Conservation (phyloP, 257 asterid species). For the Lycium barbarum region DNA sequence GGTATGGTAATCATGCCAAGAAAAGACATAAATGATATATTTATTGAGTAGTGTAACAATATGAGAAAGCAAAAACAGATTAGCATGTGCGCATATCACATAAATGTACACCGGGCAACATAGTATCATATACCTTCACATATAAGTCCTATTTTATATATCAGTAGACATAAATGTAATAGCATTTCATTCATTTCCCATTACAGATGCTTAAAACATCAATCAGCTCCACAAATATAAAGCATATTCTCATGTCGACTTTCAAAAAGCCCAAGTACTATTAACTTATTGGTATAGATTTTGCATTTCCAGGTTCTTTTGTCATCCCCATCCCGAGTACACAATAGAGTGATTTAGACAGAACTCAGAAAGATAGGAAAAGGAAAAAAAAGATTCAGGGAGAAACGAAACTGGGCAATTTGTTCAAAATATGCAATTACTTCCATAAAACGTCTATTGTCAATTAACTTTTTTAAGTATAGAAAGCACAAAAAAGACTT, state of each 20-base stretch:
- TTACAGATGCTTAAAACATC: neutral
- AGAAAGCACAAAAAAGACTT: neutral
- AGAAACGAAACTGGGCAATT: conserved; percentile 1
- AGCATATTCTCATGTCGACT: conserved; percentile 19
- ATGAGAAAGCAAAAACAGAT: neutral
- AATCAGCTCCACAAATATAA: conserved; percentile 13
- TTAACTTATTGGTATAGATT: neutral
- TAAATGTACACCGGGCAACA: neutral
- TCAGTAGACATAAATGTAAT: neutral
- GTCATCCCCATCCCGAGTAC: neutral
- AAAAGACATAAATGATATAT: neutral
- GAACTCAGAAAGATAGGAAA: conserved; percentile 23
- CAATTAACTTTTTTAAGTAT: neutral
- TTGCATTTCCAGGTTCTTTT: neutral
- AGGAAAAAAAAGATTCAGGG: neutral
- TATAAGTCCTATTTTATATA: neutral
- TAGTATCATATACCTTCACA: neutral
- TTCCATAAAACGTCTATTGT: neutral
- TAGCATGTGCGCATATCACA: neutral
- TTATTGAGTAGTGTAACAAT: neutral
- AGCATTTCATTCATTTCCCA: neutral
- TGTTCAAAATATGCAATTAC: neutral
- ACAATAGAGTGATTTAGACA: neutral
- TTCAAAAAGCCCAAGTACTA: neutral
- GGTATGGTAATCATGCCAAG: neutral